A percentile compares a stretch with the other conserved stretches of the same genome.
Conservation (phyloP, 768 basidiomycete species). For the Lyophyllum shimeji region DNA sequence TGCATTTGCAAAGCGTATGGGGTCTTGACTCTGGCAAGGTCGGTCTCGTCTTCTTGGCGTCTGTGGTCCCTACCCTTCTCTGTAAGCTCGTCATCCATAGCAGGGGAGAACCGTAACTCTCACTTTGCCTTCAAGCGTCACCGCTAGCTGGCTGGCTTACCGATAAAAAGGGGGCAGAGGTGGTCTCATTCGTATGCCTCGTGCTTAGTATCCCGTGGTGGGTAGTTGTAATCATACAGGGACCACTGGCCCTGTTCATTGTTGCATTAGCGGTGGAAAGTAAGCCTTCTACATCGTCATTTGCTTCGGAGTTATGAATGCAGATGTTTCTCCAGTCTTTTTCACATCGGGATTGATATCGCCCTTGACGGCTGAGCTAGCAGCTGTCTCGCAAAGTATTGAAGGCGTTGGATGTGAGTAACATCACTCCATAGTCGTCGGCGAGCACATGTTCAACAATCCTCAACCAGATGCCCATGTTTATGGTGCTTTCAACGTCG, state of each 20-base stretch:
- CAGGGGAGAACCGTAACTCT: slow-evolving; percentile 1
- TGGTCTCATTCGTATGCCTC: slow-evolving; percentile 47
- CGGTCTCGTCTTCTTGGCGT: slow-evolving; percentile 68
- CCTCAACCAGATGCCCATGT: slow-evolving; percentile 61
- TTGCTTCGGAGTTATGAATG: background rate
- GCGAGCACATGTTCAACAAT: background rate
- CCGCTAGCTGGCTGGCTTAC: slow-evolving; percentile 57
- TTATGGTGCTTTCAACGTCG: slow-evolving; percentile 74
- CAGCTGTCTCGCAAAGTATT: slow-evolving; percentile 52
- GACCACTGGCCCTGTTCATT: slow-evolving; percentile 48
- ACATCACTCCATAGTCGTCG: background rate
- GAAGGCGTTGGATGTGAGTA: slow-evolving; percentile 69
- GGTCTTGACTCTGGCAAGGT: slow-evolving; percentile 46
- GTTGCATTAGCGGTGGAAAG: slow-evolving; percentile 51
- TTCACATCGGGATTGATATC: slow-evolving; percentile 60
- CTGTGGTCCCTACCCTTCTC: slow-evolving; percentile 61
- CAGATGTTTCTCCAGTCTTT: slow-evolving; percentile 44
- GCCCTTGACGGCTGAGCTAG: slow-evolving; percentile 67
- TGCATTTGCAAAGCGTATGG: slow-evolving; percentile 53
- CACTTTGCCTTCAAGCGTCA: slow-evolving; percentile 40
- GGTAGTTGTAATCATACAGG: slow-evolving; percentile 47
- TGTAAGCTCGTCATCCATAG: slow-evolving; percentile 38
- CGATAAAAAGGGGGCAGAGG: slow-evolving; percentile 59
- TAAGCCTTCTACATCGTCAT: slow-evolving; percentile 27
- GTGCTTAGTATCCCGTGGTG: slow-evolving; percentile 65